A percentile compares a stretch with the other conserved stretches of the same genome.
Conservation (phyloP, 768 basidiomycete genomes). For the Pulveroboletus ravenelii region DNA sequence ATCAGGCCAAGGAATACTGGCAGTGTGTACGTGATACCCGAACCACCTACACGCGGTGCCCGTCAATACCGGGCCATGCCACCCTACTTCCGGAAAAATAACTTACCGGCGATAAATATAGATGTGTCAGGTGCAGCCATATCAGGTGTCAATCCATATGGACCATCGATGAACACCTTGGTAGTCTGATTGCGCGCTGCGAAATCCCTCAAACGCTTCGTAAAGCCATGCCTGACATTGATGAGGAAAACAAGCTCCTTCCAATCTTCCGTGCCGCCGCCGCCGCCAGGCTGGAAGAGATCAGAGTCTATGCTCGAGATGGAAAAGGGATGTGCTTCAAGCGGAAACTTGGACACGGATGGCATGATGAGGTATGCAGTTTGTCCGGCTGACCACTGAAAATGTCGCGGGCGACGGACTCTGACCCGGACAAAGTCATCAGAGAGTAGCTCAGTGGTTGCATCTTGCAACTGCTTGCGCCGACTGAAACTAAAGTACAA, state of each 20-base stretch:
- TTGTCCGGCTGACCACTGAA: conserved; percentile 54
- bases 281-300: conserved; percentile 8
- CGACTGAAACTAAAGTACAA: conserved; percentile 32
- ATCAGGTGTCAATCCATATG: conserved; percentile 45
- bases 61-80: neutral
- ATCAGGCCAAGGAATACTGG: conserved; percentile 42
- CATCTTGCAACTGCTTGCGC: conserved; percentile 30
- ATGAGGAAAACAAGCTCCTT: conserved; percentile 55
- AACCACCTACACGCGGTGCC: conserved; percentile 35
- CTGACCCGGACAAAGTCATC: conserved; percentile 45
- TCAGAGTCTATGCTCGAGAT: conserved; percentile 42
- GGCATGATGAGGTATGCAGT: conserved; percentile 50
- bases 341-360: conserved; percentile 38
- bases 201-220: conserved; percentile 39
- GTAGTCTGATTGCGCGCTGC: conserved; percentile 31
- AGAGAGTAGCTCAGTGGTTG: conserved; percentile 40
- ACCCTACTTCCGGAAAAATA: neutral
- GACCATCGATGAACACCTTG: conserved; percentile 55
- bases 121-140: conserved; percentile 41
- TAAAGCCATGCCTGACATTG: conserved; percentile 57
- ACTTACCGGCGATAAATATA: conserved; percentile 46
- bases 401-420: conserved; percentile 40
- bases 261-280: conserved; percentile 7
- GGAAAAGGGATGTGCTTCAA: conserved; percentile 61
- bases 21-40: conserved; percentile 46